phyloP scores from a whole-genome alignment of 2,329 filamentous ascomycete genomes.

The Ophiostoma australiae region DNA sequence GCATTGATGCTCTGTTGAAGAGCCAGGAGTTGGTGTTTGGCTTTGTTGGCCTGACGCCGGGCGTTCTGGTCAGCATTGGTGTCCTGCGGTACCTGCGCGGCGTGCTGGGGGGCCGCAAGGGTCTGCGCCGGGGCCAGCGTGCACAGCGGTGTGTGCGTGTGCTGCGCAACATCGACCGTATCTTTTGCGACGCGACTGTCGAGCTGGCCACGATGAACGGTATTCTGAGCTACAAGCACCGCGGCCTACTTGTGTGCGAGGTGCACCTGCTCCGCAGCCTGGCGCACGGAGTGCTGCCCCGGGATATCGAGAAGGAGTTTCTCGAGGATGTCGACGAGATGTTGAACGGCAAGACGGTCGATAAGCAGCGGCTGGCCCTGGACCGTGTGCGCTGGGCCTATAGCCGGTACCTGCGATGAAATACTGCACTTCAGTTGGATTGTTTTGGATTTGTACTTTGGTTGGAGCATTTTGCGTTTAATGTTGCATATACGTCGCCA shows the following conservation, averaged over 20 bases:
- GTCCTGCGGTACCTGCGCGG: slow-evolving; percentile 65
- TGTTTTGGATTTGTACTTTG: background rate
- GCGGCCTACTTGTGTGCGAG: slow-evolving; percentile 84
- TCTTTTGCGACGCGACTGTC: slow-evolving; percentile 58
- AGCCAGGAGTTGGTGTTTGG: slow-evolving; percentile 97
- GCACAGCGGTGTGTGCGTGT: slow-evolving; percentile 69
- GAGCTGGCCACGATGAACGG: slow-evolving; percentile 59
- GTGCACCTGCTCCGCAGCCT: slow-evolving; percentile 74
- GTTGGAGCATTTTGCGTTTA: background rate
- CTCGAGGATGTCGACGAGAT: slow-evolving; percentile 82
- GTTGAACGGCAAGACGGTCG: slow-evolving; percentile 73
- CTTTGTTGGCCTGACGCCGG: slow-evolving; percentile 91
- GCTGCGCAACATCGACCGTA: slow-evolving; percentile 82
- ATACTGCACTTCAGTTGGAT: background rate
- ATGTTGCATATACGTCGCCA: background rate
- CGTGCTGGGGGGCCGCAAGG: slow-evolving; percentile 64
- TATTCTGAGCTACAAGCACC: slow-evolving; percentile 83
- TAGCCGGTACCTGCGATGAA: slow-evolving; percentile 59
- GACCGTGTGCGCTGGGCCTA: slow-evolving; percentile 89
- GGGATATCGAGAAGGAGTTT: slow-evolving; percentile 75
- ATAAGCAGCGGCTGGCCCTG: slow-evolving; percentile 71
- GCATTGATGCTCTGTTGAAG: slow-evolving; percentile 89
- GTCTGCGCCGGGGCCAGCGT: slow-evolving; percentile 59
- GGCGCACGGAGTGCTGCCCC: slow-evolving; percentile 63
- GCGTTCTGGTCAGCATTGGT: slow-evolving; percentile 80